These are phyloP conservation scores for Myriosclerotinia curreyana DNA, from an alignment of 2,329 filamentous ascomycete species.

Conservation along the genomic window DNA sequence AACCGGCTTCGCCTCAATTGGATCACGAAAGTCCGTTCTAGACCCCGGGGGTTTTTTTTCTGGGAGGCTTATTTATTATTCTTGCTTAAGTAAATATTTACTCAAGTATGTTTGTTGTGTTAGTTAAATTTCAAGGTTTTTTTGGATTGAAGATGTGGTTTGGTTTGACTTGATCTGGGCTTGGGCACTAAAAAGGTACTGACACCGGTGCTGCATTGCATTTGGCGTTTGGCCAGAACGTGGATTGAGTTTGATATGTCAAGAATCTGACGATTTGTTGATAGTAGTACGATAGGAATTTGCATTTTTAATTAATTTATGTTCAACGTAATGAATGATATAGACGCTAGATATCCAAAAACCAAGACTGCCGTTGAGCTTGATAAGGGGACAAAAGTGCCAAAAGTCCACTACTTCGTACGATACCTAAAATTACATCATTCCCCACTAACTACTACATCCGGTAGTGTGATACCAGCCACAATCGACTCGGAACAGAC, in stretches of 20 bases:
- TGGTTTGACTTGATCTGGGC: neutral
- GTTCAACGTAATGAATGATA: neutral
- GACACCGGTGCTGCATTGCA: neutral
- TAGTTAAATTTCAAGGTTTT: neutral
- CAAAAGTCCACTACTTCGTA: neutral
- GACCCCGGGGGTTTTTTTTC: neutral
- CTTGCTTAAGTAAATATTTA: no score
- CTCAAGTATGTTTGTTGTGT: no score
- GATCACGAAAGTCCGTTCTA: neutral
- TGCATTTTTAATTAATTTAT: neutral
- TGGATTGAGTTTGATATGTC: neutral
- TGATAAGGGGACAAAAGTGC: no score
- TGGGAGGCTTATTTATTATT: neutral
- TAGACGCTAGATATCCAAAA: constrained; percentile 10
- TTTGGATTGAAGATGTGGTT: neutral
- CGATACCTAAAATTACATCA: neutral
- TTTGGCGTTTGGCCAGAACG: neutral
- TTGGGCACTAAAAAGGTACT: neutral
- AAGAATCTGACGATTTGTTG: neutral
- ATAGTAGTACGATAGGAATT: neutral
- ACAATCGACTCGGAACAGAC: constrained; percentile 12
- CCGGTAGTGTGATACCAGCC: constrained; percentile 3
- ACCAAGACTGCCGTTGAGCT: neutral
- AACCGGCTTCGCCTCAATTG: no score
- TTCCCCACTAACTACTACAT: neutral